Conservation (phyloP, 176 grass and related monocot genomes). For the Bonia amplexicaulis region DNA sequence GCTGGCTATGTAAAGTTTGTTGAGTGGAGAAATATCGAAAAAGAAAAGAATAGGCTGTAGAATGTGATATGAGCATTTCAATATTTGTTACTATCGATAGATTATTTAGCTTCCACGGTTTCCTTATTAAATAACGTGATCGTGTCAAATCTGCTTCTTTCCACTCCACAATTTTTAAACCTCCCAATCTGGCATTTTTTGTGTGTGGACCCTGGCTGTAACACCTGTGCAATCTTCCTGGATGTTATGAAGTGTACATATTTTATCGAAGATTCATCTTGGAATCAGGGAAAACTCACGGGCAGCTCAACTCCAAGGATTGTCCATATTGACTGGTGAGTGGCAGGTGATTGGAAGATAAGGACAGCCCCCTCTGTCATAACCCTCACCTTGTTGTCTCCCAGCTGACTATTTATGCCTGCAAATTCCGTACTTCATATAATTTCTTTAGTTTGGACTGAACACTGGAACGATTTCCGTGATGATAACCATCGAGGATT, state of each 20-base stretch:
- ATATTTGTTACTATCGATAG: conserved; percentile 26
- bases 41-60: neutral
- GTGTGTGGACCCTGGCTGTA: neutral
- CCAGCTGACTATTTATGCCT: neutral
- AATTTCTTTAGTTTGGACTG: neutral
- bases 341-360: neutral
- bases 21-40: neutral
- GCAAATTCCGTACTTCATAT: neutral
- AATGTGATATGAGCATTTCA: neutral
- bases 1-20: conserved; percentile 8
- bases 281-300: conserved; percentile 24
- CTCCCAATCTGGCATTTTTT: neutral
- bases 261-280: neutral
- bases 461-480: neutral
- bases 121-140: neutral
- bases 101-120: neutral
- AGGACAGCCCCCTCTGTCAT: neutral
- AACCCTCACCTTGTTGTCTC: neutral
- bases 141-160: neutral
- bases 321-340: neutral
- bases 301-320: conserved; percentile 13
- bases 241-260: neutral
- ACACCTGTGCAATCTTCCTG: neutral
- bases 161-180: neutral
- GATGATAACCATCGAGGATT: neutral